These are phyloP conservation scores for Kodamaea restingae DNA, from an alignment of 805 yeast species.

Conservation along the genomic window DNA sequence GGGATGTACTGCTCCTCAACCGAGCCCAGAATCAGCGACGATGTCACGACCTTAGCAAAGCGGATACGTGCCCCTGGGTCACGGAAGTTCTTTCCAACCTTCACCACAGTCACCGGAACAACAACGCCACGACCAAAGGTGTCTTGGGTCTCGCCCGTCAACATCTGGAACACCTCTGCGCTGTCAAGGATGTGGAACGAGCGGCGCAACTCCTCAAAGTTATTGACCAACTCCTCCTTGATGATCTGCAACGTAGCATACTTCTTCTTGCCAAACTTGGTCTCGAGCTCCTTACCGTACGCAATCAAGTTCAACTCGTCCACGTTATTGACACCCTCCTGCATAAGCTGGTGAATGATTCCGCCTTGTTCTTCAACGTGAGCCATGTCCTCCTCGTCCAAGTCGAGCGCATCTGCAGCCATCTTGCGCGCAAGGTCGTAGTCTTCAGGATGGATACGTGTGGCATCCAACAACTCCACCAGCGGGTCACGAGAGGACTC, in stretches of 20 bases:
- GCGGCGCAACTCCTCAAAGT: constrained; percentile 81
- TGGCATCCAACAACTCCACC: constrained; percentile 83
- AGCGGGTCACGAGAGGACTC: constrained; percentile 56
- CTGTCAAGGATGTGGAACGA: constrained; percentile 61
- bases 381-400: constrained; percentile 88
- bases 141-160: constrained; percentile 80
- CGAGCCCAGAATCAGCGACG: constrained; percentile 41
- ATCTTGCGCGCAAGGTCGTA: constrained; percentile 92
- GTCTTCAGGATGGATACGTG: constrained; percentile 97
- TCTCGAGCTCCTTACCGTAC: constrained; percentile 84
- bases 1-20: constrained; percentile 44
- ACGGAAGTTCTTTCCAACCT: constrained; percentile 63
- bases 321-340: constrained; percentile 67
- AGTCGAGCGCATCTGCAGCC: constrained; percentile 96
- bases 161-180: constrained; percentile 76
- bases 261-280: constrained; percentile 66
- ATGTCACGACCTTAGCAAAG: constrained; percentile 37
- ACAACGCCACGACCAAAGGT: constrained; percentile 65
- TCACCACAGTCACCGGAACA: constrained; percentile 69
- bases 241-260: constrained; percentile 79
- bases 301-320: constrained; percentile 87
- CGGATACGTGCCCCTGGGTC: constrained; percentile 43
- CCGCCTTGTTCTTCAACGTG: constrained; percentile 80
- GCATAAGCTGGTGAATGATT: constrained; percentile 67
- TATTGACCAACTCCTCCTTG: constrained; percentile 80